Evolutionary conservation across 208 protist genomes (phyloP).

Genomic region (Trypanosoma conorhini): DNA sequence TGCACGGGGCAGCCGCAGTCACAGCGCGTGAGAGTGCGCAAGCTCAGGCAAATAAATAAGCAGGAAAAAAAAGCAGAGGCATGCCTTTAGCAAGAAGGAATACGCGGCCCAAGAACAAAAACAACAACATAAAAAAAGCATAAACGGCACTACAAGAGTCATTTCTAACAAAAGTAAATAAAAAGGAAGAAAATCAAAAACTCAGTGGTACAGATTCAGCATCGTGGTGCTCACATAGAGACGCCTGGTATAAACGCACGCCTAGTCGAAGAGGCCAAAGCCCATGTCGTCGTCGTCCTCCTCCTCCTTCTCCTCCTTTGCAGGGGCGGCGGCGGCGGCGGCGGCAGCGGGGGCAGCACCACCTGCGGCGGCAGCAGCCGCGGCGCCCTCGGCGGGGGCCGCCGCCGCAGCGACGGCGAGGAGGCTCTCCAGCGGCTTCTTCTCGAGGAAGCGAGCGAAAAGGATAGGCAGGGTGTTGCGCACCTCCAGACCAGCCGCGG

Average conservation of each 20-base stretch:
- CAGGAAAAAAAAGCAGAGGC: not conserved
- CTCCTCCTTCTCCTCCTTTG: constrained; percentile 32
- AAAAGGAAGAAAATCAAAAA: constrained; percentile 7
- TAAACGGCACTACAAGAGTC: not conserved
- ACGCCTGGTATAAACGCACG: not conserved
- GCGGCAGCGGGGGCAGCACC: constrained; percentile 41
- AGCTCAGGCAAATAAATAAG: not conserved
- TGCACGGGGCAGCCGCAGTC: not conserved
- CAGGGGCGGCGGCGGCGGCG: constrained; percentile 36
- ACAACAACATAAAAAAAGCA: not conserved
- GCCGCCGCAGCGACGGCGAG: constrained; percentile 52
- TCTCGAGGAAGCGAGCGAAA: constrained; percentile 84
- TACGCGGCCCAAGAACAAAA: not conserved
- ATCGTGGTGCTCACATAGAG: not conserved
- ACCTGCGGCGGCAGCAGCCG: constrained; percentile 31
- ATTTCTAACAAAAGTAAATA: not conserved
- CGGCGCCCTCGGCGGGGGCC: constrained; percentile 48
- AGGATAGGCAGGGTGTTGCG: constrained; percentile 77
- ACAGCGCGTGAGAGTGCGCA: not conserved
- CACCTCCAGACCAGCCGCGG: constrained; percentile 70
- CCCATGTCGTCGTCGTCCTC: constrained; percentile 82
- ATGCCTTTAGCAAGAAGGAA: not conserved
- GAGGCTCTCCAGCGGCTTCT: constrained; percentile 72
- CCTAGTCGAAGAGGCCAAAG: constrained; percentile 40
- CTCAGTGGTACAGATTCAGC: not conserved